Conservation (phyloP, 1,284 basidiomycete genomes). For the Inonotus hispidus region DNA sequence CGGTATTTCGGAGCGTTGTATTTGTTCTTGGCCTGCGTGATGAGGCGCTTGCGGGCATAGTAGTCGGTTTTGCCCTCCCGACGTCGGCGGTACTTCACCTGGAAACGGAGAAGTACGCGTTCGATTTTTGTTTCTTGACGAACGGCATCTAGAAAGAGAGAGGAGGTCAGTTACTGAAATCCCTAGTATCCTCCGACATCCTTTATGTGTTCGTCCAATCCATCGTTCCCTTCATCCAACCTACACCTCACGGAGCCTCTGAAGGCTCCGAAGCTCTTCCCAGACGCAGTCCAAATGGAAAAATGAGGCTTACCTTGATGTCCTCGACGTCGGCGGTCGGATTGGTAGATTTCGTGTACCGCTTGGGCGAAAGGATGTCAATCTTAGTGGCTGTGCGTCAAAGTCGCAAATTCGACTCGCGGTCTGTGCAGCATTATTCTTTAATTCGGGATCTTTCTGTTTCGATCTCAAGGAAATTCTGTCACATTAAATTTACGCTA, state of each 20-base stretch:
- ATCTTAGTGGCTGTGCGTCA: not conserved
- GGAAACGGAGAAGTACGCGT: slow-evolving; percentile 98
- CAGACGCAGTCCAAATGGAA: not conserved
- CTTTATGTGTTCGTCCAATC: slow-evolving; percentile 2
- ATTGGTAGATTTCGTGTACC: not conserved
- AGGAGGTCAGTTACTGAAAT: not conserved
- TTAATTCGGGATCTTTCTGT: too few relatives aligned
- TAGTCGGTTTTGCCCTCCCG: slow-evolving; percentile 99
- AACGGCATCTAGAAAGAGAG: slow-evolving; percentile 67
- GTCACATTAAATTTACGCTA: too few relatives aligned
- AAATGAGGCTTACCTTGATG: slow-evolving; percentile 19
- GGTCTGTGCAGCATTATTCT: not conserved
- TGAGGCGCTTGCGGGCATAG: slow-evolving; percentile 95
- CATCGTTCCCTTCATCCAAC: not conserved
- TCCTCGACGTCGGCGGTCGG: slow-evolving; percentile 7
- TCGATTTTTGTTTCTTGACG: slow-evolving; percentile 84
- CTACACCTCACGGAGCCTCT: not conserved
- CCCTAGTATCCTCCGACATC: not conserved
- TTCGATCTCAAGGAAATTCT: too few relatives aligned
- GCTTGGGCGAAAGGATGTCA: not conserved
- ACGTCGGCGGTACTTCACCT: slow-evolving; percentile 93
- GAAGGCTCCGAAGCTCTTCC: not conserved
- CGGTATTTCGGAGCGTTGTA: slow-evolving; percentile 99
- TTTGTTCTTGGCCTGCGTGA: slow-evolving; percentile 99
- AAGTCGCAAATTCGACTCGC: not conserved